A percentile compares a stretch with the other conserved stretches of the same genome.
Evolutionary conservation across 1,139 yeast species (phyloP).

Genomic region (Suhomyces terraborum): DNA sequence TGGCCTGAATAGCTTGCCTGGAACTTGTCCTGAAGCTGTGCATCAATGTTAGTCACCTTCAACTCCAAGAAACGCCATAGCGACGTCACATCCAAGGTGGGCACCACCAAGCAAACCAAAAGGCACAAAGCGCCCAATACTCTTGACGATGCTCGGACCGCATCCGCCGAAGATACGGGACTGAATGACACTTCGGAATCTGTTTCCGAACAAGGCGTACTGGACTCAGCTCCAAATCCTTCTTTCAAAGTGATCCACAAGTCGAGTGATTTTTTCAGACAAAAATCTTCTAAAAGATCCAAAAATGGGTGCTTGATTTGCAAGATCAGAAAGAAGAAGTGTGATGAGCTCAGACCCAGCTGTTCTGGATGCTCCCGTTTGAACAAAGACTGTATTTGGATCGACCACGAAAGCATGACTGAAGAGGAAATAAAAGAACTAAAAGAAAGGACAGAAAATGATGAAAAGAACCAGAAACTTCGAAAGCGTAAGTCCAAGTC

Average conservation of each 20-base stretch:
- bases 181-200: neutral
- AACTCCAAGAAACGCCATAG: slow-evolving; percentile 11
- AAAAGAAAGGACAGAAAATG: slow-evolving; percentile 29
- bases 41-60: slow-evolving; percentile 16
- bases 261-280: slow-evolving; percentile 11
- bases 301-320: slow-evolving; percentile 71
- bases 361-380: slow-evolving; percentile 48
- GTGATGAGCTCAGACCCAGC: slow-evolving; percentile 63
- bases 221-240: neutral
- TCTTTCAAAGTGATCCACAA: slow-evolving; percentile 12
- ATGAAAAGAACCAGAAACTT: slow-evolving; percentile 37
- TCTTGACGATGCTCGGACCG: neutral
- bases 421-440: slow-evolving; percentile 28
- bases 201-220: neutral
- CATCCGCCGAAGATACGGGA: neutral
- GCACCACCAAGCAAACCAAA: neutral
- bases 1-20: neutral
- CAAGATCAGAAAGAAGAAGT: slow-evolving; percentile 69
- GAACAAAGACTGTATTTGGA: slow-evolving; percentile 30
- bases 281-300: slow-evolving; percentile 32
- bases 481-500: slow-evolving; percentile 32
- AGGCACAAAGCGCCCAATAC: neutral
- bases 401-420: slow-evolving; percentile 33
- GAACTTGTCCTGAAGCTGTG: neutral
- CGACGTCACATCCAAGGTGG: neutral